phyloP scores from a whole-genome alignment of 805 yeast genomes.

The Hanseniaspora jakobsenii region DNA sequence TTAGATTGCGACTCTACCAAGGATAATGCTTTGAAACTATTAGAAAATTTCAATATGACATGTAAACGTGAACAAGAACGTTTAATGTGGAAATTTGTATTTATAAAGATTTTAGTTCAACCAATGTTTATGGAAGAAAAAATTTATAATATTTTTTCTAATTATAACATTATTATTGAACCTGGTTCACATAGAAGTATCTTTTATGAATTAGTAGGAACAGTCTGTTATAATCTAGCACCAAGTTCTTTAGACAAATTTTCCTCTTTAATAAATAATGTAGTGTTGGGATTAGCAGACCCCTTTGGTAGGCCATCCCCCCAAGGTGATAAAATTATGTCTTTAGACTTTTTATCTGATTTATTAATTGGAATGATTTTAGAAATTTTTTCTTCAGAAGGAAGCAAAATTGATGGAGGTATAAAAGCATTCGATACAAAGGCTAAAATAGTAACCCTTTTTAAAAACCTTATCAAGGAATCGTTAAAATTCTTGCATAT shows the following conservation, averaged over 20 bases:
- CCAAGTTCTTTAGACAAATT: conserved; percentile 1
- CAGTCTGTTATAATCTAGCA: no score
- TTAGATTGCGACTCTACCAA: no score
- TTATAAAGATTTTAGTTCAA: no score
- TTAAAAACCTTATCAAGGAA: conserved; percentile 5
- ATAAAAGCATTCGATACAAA: background rate
- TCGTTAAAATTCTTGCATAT: conserved; percentile 5
- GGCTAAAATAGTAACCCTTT: background rate
- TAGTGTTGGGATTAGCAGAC: conserved; percentile 37
- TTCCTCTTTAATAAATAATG: conserved; percentile 12
- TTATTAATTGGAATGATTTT: conserved; percentile 36
- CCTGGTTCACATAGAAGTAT: no score
- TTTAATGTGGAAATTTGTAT: no score
- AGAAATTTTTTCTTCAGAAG: background rate
- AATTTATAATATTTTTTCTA: no score
- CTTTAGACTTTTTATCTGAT: conserved; percentile 45
- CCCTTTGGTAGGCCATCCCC: conserved; percentile 63
- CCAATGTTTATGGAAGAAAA: no score
- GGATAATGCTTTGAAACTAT: no score
- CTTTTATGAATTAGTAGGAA: background rate
- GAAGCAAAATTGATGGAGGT: background rate
- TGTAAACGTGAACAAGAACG: no score
- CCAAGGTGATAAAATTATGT: conserved; percentile 39
- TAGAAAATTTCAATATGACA: no score
- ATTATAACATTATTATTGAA: no score